A percentile compares a stretch with the other conserved stretches of the same genome.
Evolutionary conservation across 2,329 filamentous ascomycete species (phyloP).

Genomic region (Paraconiothyrium brasiliense): DNA sequence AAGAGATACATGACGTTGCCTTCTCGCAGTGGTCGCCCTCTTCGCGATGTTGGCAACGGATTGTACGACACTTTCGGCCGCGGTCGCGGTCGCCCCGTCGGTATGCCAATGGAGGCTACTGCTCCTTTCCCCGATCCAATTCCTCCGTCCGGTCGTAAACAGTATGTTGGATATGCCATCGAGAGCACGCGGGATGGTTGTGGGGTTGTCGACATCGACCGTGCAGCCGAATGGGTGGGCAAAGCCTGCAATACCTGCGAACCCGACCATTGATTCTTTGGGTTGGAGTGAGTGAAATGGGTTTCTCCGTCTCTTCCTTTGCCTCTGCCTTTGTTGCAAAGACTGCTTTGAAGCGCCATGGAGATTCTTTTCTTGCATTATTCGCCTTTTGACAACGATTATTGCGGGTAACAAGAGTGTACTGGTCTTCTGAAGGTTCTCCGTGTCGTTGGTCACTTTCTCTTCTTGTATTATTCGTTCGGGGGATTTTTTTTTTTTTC

Average conservation of each 20-base stretch:
- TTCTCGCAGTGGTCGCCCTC: slow-evolving; percentile 13
- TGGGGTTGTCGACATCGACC: slow-evolving; percentile 25
- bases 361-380: neutral
- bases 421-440: neutral
- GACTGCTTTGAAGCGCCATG: neutral
- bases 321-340: neutral
- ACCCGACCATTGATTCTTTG: slow-evolving; percentile 21
- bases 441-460: neutral
- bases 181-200: slow-evolving; percentile 22
- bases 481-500: neutral
- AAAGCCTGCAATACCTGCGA: slow-evolving; percentile 30
- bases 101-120: slow-evolving; percentile 42
- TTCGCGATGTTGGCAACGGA: slow-evolving; percentile 31
- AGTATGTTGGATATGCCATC: slow-evolving; percentile 20
- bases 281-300: neutral
- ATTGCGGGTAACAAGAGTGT: neutral
- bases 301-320: neutral
- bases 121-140: slow-evolving; percentile 43
- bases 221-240: slow-evolving; percentile 28
- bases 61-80: slow-evolving; percentile 30
- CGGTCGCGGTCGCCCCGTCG: slow-evolving; percentile 20
- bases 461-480: slow-evolving; percentile 1
- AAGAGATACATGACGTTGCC: slow-evolving; percentile 19
- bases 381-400: neutral
- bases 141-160: slow-evolving; percentile 31